These are phyloP conservation scores for Misopates orontium DNA, from an alignment of 257 asterid genomes.

Conservation along the genomic window DNA sequence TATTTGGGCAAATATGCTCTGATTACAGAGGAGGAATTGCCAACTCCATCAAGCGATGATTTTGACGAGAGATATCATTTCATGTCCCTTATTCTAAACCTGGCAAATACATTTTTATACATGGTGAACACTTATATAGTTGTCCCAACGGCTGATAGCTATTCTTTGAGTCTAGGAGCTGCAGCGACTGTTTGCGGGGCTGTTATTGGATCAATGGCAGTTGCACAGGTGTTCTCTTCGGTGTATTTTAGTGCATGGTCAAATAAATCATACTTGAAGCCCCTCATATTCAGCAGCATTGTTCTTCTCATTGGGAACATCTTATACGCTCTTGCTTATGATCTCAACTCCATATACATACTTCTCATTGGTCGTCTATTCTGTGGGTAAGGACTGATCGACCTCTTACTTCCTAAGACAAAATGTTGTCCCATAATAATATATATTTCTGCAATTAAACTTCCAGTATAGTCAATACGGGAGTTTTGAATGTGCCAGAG, in stretches of 20 bases:
- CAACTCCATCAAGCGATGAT: conserved; percentile 38
- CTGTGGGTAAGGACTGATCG: conserved; percentile 51
- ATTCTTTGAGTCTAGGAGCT: conserved; percentile 69
- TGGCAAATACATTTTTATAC: conserved; percentile 59
- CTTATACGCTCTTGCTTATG: conserved; percentile 62
- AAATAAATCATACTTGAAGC: conserved; percentile 60
- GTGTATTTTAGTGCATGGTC: conserved; percentile 79
- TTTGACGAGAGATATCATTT: conserved; percentile 46
- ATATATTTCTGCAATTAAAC: too few species aligned
- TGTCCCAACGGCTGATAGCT: conserved; percentile 75
- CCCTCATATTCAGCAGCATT: conserved; percentile 66
- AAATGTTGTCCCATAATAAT: too few species aligned
- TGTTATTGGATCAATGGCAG: conserved; percentile 73
- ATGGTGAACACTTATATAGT: conserved; percentile 70
- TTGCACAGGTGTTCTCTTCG: conserved; percentile 72
- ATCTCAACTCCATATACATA: conserved; percentile 52
- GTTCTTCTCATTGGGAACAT: conserved; percentile 60
- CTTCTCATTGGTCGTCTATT: conserved; percentile 62
- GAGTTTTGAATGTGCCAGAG: too few species aligned
- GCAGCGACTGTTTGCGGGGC: conserved; percentile 78
- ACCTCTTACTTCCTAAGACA: neutral
- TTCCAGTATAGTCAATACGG: too few species aligned
- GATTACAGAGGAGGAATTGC: conserved; percentile 51
- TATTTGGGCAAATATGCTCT: conserved; percentile 61
- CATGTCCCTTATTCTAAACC: conserved; percentile 63